Evolutionary conservation across 176 grass and related monocot genomes (phyloP), one percentile per base, ranked within the genome.

Genomic region (Miscanthus lutarioriparius): DNA sequence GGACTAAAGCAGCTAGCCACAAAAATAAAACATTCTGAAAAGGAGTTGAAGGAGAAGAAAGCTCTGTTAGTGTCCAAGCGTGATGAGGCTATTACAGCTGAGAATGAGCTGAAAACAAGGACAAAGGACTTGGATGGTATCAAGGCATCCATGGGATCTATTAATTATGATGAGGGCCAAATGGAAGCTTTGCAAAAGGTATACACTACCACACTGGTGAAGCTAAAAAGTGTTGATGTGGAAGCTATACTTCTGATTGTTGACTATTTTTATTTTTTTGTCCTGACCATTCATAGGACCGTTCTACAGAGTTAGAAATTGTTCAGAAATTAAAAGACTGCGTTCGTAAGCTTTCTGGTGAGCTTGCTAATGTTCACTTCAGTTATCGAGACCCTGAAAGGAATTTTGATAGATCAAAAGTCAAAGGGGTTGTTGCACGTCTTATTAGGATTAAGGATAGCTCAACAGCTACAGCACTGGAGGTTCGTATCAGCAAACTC

Each of bases 141-240:
- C 75, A 92, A 88, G 77, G 82, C 83, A 87, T 91, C 93, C 73
- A 94, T 99, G 84, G 83, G 32, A 48, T 90, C 83, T 65, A 85
- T 94, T 86, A 77, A 82, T 80, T 99, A 96, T 54, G 66, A 94
- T 77, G 93, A 99, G 37, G 93, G 89, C 23, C 85, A 87, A 80
- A 96, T 99, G 96, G 96, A 96, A 89, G 86, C 74, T 87, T 84
- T 93, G 74, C 91, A 99, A 76, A 96, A 92, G 91, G 96, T 99
- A 71, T 84, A 51, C 12, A n/a, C n/a, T n/a, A n/a, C n/a, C n/a
- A n/a, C n/a, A 68, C 28, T 47, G 64, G 41, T 62, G 32, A 74
- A 64, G 16, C 10, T 71, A 33, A 76, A 72, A 61, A 26, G 32
- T 10, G 32, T 26, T 78, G 5, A 20, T 87, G 13, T 41, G 48